Percentiles rank a stretch among this genome's conserved stretches.
Evolutionary conservation across 2,329 filamentous ascomycete genomes (phyloP).

Genomic region (Ophiocordyceps camponoti-floridani): DNA sequence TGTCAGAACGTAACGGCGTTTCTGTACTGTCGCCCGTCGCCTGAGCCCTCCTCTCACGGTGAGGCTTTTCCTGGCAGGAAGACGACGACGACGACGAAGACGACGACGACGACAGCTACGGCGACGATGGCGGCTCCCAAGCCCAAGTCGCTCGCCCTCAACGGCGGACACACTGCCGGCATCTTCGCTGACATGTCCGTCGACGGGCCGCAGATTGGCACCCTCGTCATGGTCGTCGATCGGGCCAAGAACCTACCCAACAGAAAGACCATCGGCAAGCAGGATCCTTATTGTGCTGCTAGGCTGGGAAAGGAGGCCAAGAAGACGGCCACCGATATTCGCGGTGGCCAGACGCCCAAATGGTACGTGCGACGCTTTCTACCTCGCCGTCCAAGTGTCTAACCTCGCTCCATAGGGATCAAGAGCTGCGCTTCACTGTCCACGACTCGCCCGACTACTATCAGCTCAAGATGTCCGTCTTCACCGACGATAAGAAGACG

Average conservation of each 20-base stretch:
- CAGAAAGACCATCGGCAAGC: constrained; percentile 92
- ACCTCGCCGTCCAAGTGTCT: not conserved
- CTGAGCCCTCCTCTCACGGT: not conserved
- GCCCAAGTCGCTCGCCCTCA: constrained; percentile 35
- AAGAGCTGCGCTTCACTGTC: constrained; percentile 88
- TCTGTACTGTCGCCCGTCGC: not conserved
- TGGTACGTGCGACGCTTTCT: constrained; percentile 40
- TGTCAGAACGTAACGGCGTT: no score
- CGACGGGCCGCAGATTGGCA: constrained; percentile 86
- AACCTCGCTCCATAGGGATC: constrained; percentile 49
- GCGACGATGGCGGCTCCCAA: constrained; percentile 29
- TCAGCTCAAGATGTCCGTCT: constrained; percentile 85
- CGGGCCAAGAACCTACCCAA: constrained; percentile 95
- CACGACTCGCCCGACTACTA: constrained; percentile 95
- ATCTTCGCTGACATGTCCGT: constrained; percentile 90
- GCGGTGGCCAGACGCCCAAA: constrained; percentile 86
- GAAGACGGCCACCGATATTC: constrained; percentile 85
- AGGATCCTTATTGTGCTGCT: constrained; percentile 92
- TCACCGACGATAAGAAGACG: constrained; percentile 97
- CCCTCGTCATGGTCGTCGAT: constrained; percentile 80
- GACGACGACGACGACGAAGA: not conserved
- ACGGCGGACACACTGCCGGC: constrained; percentile 65
- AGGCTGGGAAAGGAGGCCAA: constrained; percentile 91
- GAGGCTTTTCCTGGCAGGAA: not conserved
- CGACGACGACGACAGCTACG: not conserved